These are phyloP conservation scores for Terfezia boudieri DNA, from an alignment of 495 filamentous ascomycete genomes.

Conservation along the genomic window DNA sequence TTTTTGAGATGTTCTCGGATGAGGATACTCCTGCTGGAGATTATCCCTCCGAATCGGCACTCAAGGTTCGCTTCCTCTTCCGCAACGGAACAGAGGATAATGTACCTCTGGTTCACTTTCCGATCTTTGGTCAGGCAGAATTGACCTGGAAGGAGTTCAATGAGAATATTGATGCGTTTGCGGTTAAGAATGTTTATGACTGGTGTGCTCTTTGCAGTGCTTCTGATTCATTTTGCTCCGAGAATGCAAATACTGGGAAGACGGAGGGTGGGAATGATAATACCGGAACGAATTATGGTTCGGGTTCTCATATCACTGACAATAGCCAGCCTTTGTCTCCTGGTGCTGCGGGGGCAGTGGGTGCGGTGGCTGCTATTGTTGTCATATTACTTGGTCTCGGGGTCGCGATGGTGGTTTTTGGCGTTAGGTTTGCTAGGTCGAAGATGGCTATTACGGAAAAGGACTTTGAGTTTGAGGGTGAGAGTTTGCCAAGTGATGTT, in stretches of 20 bases:
- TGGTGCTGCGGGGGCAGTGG: slow-evolving; percentile 32
- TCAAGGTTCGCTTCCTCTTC: slow-evolving; percentile 56
- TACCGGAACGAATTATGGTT: slow-evolving; percentile 5
- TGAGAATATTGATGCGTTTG: slow-evolving; percentile 33
- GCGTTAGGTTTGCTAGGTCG: slow-evolving; percentile 7
- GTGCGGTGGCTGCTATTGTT: slow-evolving; percentile 23
- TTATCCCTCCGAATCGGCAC: slow-evolving; percentile 32
- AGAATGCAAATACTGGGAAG: slow-evolving; percentile 27
- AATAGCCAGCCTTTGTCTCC: no score
- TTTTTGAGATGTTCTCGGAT: slow-evolving; percentile 55
- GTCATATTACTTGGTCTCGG: slow-evolving; percentile 20
- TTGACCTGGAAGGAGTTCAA: slow-evolving; percentile 44
- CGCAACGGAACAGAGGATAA: slow-evolving; percentile 46
- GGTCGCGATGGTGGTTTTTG: slow-evolving; percentile 13
- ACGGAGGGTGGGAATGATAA: slow-evolving; percentile 27
- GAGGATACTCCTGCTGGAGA: slow-evolving; percentile 14
- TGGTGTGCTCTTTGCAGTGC: slow-evolving; percentile 57
- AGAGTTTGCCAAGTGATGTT: slow-evolving; percentile 28
- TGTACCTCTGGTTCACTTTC: slow-evolving; percentile 30
- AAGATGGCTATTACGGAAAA: slow-evolving; percentile 13
- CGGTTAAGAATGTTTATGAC: slow-evolving; percentile 32
- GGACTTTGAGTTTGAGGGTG: slow-evolving; percentile 33
- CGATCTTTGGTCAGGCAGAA: slow-evolving; percentile 39
- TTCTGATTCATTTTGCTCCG: slow-evolving; percentile 35
- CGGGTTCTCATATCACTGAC: no score